Conservation (phyloP, 768 basidiomycete species). For the Asterophora parasitica region DNA sequence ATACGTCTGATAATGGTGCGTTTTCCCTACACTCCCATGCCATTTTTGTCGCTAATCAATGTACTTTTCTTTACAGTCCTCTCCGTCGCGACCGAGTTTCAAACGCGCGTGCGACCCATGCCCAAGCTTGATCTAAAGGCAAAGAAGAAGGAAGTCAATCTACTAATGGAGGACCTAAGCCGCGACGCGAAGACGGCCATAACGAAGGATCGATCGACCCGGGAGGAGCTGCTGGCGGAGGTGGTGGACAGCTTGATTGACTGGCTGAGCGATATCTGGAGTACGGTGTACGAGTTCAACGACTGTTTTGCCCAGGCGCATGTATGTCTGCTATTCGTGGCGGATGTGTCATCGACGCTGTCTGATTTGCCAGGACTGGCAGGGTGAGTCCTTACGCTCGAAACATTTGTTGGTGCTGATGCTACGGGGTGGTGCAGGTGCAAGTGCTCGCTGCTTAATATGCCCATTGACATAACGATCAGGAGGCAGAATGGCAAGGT, state of each 20-base stretch:
- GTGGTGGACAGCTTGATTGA: conserved; percentile 46
- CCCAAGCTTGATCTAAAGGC: conserved; percentile 48
- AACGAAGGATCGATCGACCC: conserved; percentile 48
- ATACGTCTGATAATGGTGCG: conserved; percentile 33
- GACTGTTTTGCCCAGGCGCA: conserved; percentile 50
- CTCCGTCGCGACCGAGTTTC: conserved; percentile 35
- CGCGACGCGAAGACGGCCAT: conserved; percentile 50
- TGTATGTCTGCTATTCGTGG: conserved; percentile 47
- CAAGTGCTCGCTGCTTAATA: conserved; percentile 44
- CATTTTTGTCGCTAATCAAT: neutral
- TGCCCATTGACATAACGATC: conserved; percentile 43
- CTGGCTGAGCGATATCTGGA: conserved; percentile 69
- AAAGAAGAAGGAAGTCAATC: conserved; percentile 52
- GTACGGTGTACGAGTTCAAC: conserved; percentile 52
- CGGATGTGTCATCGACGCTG: conserved; percentile 42
- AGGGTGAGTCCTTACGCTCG: conserved; percentile 25
- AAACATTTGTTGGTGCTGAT: neutral
- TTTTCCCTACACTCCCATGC: neutral
- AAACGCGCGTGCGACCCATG: conserved; percentile 30
- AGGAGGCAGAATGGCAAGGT: conserved; percentile 35
- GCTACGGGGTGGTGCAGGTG: conserved; percentile 34
- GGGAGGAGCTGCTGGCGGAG: conserved; percentile 52
- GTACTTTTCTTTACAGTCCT: conserved; percentile 22
- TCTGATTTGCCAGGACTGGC: conserved; percentile 30
- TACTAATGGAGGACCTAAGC: conserved; percentile 46